These are phyloP conservation scores for Fraxinus latifolia DNA, from an alignment of 305 asterid species.

Conservation along the genomic window DNA sequence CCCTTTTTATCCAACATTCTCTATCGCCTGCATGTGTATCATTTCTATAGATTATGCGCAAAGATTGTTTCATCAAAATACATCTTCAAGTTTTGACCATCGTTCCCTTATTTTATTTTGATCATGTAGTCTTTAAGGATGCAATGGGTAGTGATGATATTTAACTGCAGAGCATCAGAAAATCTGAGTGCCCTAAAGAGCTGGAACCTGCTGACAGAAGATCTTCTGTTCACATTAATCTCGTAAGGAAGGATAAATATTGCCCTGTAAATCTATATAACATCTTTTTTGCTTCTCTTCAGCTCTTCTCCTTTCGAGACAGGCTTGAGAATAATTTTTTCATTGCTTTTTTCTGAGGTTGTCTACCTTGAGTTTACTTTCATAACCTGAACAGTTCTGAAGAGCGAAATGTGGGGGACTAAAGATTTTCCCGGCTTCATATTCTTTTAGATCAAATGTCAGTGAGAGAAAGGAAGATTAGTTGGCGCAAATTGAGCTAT, in stretches of 20 bases:
- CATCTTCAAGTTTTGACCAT: neutral
- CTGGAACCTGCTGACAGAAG: constrained; percentile 70
- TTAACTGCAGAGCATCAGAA: constrained; percentile 64
- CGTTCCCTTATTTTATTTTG: neutral
- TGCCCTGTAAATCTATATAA: neutral
- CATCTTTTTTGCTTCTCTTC: neutral
- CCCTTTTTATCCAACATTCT: neutral
- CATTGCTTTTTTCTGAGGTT: neutral
- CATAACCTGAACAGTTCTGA: neutral
- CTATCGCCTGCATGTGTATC: neutral
- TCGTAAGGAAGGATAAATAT: constrained; percentile 72
- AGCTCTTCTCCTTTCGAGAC: neutral
- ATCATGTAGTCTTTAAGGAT: neutral
- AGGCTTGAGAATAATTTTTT: neutral
- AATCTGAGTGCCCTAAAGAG: constrained; percentile 80
- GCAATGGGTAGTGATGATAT: constrained; percentile 13
- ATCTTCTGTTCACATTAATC: constrained; percentile 67
- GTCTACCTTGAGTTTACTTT: neutral
- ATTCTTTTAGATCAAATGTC: neutral
- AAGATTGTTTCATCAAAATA: neutral
- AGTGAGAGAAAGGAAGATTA: neutral
- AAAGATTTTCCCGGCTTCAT: neutral
- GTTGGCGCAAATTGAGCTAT: neutral
- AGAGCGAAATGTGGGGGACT: neutral
- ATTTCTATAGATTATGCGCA: neutral